Conservation (phyloP, 345 rosid genomes). For the Clausena lansium region DNA sequence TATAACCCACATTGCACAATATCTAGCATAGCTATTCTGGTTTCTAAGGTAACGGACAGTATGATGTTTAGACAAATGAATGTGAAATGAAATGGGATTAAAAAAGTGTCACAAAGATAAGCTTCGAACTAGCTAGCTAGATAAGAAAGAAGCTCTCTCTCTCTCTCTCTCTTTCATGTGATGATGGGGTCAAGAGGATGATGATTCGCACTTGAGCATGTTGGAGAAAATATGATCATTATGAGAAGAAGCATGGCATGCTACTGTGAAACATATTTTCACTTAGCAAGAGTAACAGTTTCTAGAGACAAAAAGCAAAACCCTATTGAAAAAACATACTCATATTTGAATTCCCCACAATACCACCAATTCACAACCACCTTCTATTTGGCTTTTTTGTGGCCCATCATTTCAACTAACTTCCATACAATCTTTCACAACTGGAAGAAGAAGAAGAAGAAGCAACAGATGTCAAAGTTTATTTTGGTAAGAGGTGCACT, state of each 20-base stretch:
- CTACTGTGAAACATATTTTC: not conserved
- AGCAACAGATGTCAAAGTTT: not conserved
- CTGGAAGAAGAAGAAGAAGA: not conserved
- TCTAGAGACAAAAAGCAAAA: not conserved
- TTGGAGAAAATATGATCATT: conserved; percentile 23
- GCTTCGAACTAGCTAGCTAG: not conserved
- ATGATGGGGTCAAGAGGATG: conserved; percentile 37
- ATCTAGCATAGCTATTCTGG: too few relatives aligned
- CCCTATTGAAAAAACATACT: not conserved
- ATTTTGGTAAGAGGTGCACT: conserved; percentile 15
- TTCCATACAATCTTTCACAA: conserved; percentile 31
- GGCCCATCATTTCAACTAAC: conserved; percentile 32
- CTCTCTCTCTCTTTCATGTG: conserved; percentile 8
- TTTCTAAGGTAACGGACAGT: not conserved
- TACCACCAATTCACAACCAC: not conserved
- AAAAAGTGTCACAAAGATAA: not conserved
- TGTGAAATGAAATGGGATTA: not conserved
- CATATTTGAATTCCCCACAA: not conserved
- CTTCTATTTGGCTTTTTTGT: conserved; percentile 3
- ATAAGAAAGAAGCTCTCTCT: not conserved
- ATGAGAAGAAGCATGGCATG: conserved; percentile 15
- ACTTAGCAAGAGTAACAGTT: conserved; percentile 1
- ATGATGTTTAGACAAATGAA: not conserved
- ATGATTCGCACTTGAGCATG: conserved; percentile 46
- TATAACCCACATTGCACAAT: not conserved